A percentile compares a stretch with the other conserved stretches of the same genome.
Evolutionary conservation across 208 protist genomes (phyloP).

Genomic region (Acanthamoeba royreba): DNA sequence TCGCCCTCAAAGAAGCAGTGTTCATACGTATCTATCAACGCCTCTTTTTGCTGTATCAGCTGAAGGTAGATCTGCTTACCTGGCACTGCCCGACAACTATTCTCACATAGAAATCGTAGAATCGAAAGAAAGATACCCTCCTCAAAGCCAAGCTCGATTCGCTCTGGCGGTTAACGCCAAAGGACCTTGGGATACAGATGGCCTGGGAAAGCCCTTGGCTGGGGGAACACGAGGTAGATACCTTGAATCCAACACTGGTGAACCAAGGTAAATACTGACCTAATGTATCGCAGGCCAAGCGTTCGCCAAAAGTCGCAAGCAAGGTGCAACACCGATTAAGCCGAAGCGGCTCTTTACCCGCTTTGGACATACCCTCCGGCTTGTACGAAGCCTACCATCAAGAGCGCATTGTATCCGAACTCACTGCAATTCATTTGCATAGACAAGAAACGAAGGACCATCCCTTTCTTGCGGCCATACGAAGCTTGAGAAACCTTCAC

Average conservation of each 20-base stretch:
- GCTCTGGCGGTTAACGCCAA: neutral
- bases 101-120: neutral
- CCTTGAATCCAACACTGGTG: too few species aligned
- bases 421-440: too few species aligned
- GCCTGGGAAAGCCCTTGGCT: neutral
- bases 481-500: neutral
- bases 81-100: too few species aligned
- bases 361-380: neutral
- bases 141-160: neutral
- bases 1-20: neutral
- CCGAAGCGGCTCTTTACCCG: neutral
- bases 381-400: neutral
- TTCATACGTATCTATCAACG: neutral
- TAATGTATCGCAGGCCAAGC: too few species aligned
- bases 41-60: neutral
- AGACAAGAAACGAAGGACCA: neutral
- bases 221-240: neutral
- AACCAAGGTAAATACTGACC: too few species aligned
- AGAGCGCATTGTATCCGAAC: too few species aligned
- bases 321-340: neutral
- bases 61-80: neutral
- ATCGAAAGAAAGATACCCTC: neutral
- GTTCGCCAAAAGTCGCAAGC: neutral
- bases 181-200: neutral
- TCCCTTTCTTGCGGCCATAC: neutral